phyloP scores from a whole-genome alignment of 495 filamentous ascomycete genomes.

The Penicillium bialowiezense region DNA sequence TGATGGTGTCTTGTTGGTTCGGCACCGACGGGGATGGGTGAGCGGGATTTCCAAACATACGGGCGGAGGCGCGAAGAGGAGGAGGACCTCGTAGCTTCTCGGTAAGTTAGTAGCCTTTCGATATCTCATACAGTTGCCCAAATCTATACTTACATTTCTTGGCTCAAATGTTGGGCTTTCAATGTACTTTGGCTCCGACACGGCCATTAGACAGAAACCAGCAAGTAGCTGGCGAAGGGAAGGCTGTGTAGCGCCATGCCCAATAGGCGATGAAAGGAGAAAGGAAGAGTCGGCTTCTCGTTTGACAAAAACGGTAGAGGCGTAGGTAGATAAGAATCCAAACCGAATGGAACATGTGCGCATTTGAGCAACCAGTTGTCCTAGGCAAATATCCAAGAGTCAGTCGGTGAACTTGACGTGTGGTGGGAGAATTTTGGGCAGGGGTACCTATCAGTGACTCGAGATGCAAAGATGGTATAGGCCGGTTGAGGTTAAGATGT shows the following conservation, averaged over 20 bases:
- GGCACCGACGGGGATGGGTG: too few species aligned
- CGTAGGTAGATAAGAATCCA: constrained; percentile 4
- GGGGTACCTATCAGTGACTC: not conserved
- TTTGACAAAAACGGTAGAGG: constrained; percentile 5
- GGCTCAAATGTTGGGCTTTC: not conserved
- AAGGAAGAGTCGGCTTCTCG: not conserved
- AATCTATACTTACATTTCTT: not conserved
- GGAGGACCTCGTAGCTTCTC: not conserved
- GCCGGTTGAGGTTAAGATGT: not conserved
- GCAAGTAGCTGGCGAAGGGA: constrained; percentile 1
- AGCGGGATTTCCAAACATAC: too few species aligned
- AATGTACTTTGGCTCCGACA: not conserved
- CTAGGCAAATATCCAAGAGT: not conserved
- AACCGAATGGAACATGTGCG: not conserved
- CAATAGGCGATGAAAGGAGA: not conserved
- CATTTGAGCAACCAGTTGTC: constrained; percentile 5
- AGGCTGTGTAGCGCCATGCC: not conserved
- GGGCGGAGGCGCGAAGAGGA: too few species aligned
- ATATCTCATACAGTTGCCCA: too few species aligned
- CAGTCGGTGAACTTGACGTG: not conserved
- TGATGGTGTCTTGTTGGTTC: not conserved
- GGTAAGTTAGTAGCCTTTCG: not conserved
- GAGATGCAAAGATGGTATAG: not conserved
- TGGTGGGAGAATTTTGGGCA: not conserved
- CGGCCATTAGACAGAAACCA: constrained; percentile 3